A percentile compares a stretch with the other conserved stretches of the same genome.
Evolutionary conservation across 2,329 filamentous ascomycete species (phyloP).

Genomic region (Colletotrichum liaoningense): DNA sequence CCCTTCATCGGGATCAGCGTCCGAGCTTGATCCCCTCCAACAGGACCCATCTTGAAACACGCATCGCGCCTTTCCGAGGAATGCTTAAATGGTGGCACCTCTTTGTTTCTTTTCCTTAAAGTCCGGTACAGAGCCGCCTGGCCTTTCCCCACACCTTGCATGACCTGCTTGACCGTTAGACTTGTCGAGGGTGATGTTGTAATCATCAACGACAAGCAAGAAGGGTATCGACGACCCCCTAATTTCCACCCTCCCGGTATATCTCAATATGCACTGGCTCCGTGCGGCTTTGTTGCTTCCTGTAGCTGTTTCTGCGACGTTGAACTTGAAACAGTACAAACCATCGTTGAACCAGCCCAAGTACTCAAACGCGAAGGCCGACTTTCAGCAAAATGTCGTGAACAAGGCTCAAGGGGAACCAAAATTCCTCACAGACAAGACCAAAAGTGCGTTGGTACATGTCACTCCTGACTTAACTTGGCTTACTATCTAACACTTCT

Average conservation of each 20-base stretch:
- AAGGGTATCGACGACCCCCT: slow-evolving; percentile 1
- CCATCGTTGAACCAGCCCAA: not conserved
- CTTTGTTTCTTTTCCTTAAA: slow-evolving; percentile 1
- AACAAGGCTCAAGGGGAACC: slow-evolving; percentile 37
- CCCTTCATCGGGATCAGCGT: not conserved
- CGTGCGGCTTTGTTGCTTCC: not conserved
- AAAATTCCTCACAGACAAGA: slow-evolving; percentile 38
- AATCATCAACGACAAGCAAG: not conserved
- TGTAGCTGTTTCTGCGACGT: slow-evolving; percentile 18
- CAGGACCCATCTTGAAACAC: slow-evolving; percentile 30
- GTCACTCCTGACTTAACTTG: fast-evolving
- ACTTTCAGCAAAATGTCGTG: not conserved
- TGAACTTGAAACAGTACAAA: slow-evolving; percentile 33
- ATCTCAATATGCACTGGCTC: slow-evolving; percentile 23
- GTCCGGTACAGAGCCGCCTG: not conserved
- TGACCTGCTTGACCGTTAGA: not conserved
- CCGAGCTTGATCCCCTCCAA: slow-evolving; percentile 29
- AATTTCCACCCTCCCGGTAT: not conserved
- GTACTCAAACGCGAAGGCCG: not conserved
- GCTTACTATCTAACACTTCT: not conserved
- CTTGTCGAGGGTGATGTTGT: slow-evolving; percentile 3
- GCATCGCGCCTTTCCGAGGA: slow-evolving; percentile 26
- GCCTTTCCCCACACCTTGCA: not conserved
- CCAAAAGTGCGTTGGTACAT: slow-evolving; percentile 1
- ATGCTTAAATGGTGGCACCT: slow-evolving; percentile 9